phyloP scores from a whole-genome alignment of 1,284 basidiomycete genomes.

The Sanghuangporus weigelae region DNA sequence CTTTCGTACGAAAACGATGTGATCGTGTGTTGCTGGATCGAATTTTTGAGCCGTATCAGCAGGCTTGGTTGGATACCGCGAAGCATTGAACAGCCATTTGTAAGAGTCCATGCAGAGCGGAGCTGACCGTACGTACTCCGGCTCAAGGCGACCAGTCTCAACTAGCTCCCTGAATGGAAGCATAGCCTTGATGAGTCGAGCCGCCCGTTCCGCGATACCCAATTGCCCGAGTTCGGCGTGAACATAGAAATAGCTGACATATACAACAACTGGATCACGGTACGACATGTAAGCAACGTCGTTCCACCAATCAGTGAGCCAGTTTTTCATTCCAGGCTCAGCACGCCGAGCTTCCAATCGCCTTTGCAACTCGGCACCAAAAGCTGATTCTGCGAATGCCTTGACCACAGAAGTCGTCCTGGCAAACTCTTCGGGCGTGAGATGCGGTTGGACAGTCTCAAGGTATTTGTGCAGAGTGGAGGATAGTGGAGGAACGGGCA shows the following conservation, averaged over 20 bases:
- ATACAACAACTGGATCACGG: slow-evolving; percentile 88
- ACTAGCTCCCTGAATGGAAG: slow-evolving; percentile 79
- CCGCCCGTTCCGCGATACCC: slow-evolving; percentile 62
- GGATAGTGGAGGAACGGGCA: slow-evolving; percentile 80
- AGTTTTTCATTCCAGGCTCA: slow-evolving; percentile 61
- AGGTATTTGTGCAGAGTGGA: slow-evolving; percentile 86
- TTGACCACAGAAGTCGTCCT: slow-evolving; percentile 58
- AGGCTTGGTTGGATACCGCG: slow-evolving; percentile 79
- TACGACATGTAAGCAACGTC: slow-evolving; percentile 85
- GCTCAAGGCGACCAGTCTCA: slow-evolving; percentile 82
- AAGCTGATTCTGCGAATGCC: slow-evolving; percentile 67
- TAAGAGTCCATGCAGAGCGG: slow-evolving; percentile 96
- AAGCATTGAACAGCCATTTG: slow-evolving; percentile 94
- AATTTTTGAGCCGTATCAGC: slow-evolving; percentile 85
- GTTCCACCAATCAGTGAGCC: slow-evolving; percentile 99
- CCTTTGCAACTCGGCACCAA: slow-evolving; percentile 73
- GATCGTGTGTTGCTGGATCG: slow-evolving; percentile 72
- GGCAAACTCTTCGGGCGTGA: slow-evolving; percentile 58
- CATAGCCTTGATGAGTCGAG: slow-evolving; percentile 77
- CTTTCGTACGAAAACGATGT: slow-evolving; percentile 88
- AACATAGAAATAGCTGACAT: slow-evolving; percentile 94
- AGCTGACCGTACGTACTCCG: slow-evolving; percentile 79
- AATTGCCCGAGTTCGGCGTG: slow-evolving; percentile 65
- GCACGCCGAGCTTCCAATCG: slow-evolving; percentile 74
- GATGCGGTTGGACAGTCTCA: slow-evolving; percentile 73